phyloP scores from a whole-genome alignment of 441 rosid species.

The Erysimum cheiri region DNA sequence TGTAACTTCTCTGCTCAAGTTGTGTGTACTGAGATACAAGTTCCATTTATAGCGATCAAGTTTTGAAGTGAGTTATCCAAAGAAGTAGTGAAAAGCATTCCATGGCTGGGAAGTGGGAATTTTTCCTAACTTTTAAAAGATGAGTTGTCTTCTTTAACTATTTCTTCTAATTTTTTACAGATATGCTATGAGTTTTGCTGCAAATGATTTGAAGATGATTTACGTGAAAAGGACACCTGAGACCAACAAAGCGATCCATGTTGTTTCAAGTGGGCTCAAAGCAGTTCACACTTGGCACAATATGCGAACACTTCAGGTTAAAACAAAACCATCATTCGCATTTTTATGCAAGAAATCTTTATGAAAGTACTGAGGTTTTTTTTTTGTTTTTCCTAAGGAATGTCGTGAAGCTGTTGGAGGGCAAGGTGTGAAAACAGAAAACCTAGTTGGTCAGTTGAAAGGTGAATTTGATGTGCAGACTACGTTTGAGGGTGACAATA shows the following conservation, averaged over 20 bases:
- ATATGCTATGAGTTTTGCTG: slow-evolving; percentile 83
- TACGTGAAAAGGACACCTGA: slow-evolving; percentile 85
- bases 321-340: slow-evolving; percentile 8
- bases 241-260: slow-evolving; percentile 76
- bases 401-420: slow-evolving; percentile 99
- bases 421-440: slow-evolving; percentile 92
- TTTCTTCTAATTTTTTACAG: slow-evolving; percentile 49
- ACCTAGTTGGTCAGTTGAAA: slow-evolving; percentile 82
- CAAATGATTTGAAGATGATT: slow-evolving; percentile 75
- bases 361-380: slow-evolving; percentile 16
- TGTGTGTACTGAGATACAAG: not conserved
- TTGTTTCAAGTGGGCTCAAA: slow-evolving; percentile 86
- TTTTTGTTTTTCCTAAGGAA: slow-evolving; percentile 55
- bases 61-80: not conserved
- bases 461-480: slow-evolving; percentile 90
- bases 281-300: slow-evolving; percentile 87
- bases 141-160: not conserved
- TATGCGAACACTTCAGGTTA: slow-evolving; percentile 93
- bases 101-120: slow-evolving; percentile 5
- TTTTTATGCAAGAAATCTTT: slow-evolving; percentile 5
- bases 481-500: slow-evolving; percentile 95
- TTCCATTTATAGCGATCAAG: slow-evolving; percentile 10
- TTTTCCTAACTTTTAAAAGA: not conserved
- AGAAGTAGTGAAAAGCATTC: not conserved
- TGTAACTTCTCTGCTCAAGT: slow-evolving; percentile 1